phyloP scores from a whole-genome alignment of 2,329 filamentous ascomycete species.

The Elsinoe necatrix region DNA sequence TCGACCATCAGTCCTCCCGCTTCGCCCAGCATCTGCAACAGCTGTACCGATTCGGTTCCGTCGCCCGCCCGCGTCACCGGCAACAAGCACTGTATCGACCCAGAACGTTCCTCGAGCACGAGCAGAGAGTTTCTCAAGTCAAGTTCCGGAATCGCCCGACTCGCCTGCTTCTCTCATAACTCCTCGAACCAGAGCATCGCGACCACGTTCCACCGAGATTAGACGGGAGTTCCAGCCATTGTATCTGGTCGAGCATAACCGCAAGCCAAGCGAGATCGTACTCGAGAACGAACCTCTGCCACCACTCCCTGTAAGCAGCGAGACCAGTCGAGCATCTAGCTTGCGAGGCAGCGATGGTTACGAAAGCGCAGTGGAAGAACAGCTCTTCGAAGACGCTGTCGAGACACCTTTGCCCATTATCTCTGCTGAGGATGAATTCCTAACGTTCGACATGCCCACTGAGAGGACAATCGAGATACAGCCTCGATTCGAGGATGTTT shows the following conservation, averaged over 20 bases:
- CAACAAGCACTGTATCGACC: conserved; percentile 1
- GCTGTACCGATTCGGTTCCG: conserved; percentile 31
- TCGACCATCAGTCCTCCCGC: conserved; percentile 18
- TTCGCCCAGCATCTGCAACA: conserved; percentile 26
- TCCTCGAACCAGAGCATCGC: conserved; percentile 16
- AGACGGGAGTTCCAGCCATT: conserved; percentile 63
- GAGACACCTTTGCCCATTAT: conserved; percentile 15
- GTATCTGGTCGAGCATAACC: conserved; percentile 65
- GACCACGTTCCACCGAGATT: conserved; percentile 21
- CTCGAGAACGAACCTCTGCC: conserved; percentile 39
- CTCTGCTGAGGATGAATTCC: conserved; percentile 1
- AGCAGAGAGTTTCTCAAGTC: conserved; percentile 26
- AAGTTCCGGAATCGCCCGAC: conserved; percentile 18
- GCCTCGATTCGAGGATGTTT: conserved; percentile 34
- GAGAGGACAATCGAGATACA: conserved; percentile 11
- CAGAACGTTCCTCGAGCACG: conserved; percentile 20
- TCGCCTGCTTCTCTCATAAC: conserved; percentile 22
- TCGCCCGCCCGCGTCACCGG: conserved; percentile 25
- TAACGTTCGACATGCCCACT: background rate
- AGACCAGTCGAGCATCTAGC: conserved; percentile 34
- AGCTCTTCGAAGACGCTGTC: conserved; percentile 24
- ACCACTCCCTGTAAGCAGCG: conserved; percentile 42
- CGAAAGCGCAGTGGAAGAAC: conserved; percentile 36
- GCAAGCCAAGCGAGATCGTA: conserved; percentile 37
- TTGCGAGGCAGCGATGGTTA: conserved; percentile 36